Base-by-base conservation (phyloP, 805 yeast species). In the Candida krabiensis region DNA sequence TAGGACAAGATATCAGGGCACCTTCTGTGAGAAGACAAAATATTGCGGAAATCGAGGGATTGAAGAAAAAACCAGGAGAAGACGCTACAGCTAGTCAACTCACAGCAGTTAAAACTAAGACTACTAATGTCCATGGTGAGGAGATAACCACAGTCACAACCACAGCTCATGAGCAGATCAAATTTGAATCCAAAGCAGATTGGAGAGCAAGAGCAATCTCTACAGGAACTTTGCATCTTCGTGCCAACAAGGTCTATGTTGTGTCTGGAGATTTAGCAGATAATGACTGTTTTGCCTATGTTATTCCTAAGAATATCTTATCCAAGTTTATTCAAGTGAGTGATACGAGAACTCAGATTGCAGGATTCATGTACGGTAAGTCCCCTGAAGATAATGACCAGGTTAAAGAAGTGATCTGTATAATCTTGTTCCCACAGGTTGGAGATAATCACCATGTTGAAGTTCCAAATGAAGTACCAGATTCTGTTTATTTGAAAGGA, bases 101-200 rank as follows among this genome's bases (percentile, higher is more conserved):
- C 22, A 77, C 89, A 0, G 93, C 95, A 0, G 73, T 83, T 50
- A 89, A 87, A 51, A 80, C 95, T 0, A 83, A 81, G 40, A 85
- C 95, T 0, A 80, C 81, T 18, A 93, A 88, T 56, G 96, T 86
- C 2, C 97, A 90, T 55, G 99, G 99, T 23, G 99, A 93, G 56
- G 95, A 90, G 52, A 91, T 93, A 53, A 83, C 86, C 28, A 91
- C 96, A 0, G 96, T 91, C 21, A 89, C 98, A 0, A 89, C 98
- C 0, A 80, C 90, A 13, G 79, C 79, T 46, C 90, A 86, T 56
- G 99, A 89, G 58, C 93, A 87, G 53, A 82, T 80, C 64, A 66
- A 82, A 12, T 93, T 93, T 58, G 71, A 82, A 31, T 86, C 96
- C 1, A 82, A 79, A 58, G 80, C 89, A 24, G 96, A 89, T 55